These are phyloP conservation scores for Casuarina cunninghamiana DNA, from an alignment of 306 rosid genomes.

Conservation along the genomic window DNA sequence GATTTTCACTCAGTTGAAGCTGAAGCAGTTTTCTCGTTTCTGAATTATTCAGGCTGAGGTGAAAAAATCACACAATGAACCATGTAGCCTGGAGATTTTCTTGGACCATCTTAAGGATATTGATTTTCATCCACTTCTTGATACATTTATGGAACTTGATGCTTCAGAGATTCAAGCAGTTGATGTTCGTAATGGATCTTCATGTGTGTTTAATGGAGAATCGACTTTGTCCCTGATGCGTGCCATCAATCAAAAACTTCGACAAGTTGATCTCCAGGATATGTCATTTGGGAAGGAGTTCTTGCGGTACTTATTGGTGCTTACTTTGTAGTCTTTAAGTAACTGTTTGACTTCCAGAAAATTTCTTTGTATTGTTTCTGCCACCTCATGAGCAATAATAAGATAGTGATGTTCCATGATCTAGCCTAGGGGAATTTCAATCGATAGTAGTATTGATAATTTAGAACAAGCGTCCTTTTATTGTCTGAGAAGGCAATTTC, in stretches of 20 bases:
- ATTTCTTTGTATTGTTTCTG: slow-evolving; percentile 4
- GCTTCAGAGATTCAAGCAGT: slow-evolving; percentile 68
- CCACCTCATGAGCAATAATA: slow-evolving; percentile 17
- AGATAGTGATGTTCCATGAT: slow-evolving; percentile 12
- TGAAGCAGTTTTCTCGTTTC: not conserved
- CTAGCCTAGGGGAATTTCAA: slow-evolving; percentile 5
- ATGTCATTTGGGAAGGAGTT: slow-evolving; percentile 61
- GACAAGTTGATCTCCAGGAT: slow-evolving; percentile 70
- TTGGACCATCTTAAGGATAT: slow-evolving; percentile 60
- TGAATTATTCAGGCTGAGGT: slow-evolving; percentile 55
- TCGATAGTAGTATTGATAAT: slow-evolving; percentile 9
- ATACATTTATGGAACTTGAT: slow-evolving; percentile 53
- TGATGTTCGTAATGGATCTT: slow-evolving; percentile 55
- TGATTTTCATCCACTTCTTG: slow-evolving; percentile 70
- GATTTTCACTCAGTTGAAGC: slow-evolving; percentile 1
- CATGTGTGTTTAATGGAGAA: slow-evolving; percentile 56
- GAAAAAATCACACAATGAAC: slow-evolving; percentile 46
- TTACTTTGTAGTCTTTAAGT: slow-evolving; percentile 24
- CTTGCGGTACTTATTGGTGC: slow-evolving; percentile 55
- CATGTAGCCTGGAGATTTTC: slow-evolving; percentile 57
- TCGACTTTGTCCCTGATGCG: slow-evolving; percentile 68
- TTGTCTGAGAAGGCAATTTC: slow-evolving; percentile 17
- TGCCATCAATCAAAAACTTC: slow-evolving; percentile 68
- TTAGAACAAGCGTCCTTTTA: slow-evolving; percentile 19
- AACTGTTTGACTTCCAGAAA: slow-evolving; percentile 11